Evolutionary conservation across 163 green algal genomes (phyloP).

Genomic region (Volvox carteri): DNA sequence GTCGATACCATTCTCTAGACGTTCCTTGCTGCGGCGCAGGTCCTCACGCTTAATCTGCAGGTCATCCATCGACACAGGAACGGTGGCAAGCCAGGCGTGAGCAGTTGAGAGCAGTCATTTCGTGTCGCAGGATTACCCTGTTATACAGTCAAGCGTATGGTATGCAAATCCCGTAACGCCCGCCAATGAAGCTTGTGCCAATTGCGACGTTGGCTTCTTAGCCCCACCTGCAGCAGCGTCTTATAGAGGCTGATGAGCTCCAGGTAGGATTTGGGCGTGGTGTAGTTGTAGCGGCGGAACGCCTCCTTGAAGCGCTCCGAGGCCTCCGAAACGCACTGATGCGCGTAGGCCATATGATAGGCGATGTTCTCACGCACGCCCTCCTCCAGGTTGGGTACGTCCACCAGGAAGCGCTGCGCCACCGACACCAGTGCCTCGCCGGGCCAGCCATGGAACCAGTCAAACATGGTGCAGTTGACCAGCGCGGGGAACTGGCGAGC

Average conservation of each 20-base stretch:
- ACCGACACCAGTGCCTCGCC: constrained; percentile 90
- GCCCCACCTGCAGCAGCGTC: constrained; percentile 72
- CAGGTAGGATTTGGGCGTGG: constrained; percentile 94
- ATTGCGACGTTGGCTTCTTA: too few relatives aligned
- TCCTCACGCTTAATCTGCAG: constrained; percentile 75
- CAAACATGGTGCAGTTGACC: constrained; percentile 88
- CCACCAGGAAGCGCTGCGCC: constrained; percentile 85
- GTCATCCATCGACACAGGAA: too few relatives aligned
- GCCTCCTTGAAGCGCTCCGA: constrained; percentile 72
- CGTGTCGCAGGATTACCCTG: too few relatives aligned
- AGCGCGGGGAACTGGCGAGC: constrained; percentile 93
- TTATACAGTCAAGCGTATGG: too few relatives aligned
- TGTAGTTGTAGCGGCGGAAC: constrained; percentile 90
- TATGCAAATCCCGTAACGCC: too few relatives aligned
- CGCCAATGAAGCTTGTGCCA: too few relatives aligned
- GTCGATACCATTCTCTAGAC: constrained; percentile 90
- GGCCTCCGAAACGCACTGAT: constrained; percentile 83
- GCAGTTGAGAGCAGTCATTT: too few relatives aligned
- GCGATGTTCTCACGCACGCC: constrained; percentile 82
- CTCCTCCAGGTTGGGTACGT: constrained; percentile 84
- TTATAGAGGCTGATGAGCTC: constrained; percentile 94
- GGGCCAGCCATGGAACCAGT: constrained; percentile 95
- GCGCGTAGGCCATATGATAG: constrained; percentile 92
- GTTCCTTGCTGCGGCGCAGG: constrained; percentile 79
- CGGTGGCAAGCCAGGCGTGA: neutral